A percentile compares a stretch with the other conserved stretches of the same genome.
Evolutionary conservation across 495 filamentous ascomycete genomes (phyloP).

Genomic region (Podospora sp.): DNA sequence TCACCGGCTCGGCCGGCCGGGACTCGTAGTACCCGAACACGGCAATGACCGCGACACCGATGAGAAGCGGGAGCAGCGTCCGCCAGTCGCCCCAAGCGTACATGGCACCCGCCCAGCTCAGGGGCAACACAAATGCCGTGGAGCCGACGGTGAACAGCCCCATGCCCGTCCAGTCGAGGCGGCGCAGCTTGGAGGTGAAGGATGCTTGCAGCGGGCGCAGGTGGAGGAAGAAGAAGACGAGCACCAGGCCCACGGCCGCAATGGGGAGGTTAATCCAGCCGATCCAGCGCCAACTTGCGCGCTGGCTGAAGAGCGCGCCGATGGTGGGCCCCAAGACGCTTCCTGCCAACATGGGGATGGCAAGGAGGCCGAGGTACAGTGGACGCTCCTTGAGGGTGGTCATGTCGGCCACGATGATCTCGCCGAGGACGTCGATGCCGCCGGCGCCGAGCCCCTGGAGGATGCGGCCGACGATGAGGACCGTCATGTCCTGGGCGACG

Average conservation of each 20-base stretch:
- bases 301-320: constrained; percentile 42
- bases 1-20: constrained; percentile 33
- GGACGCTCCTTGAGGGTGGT: constrained; percentile 42
- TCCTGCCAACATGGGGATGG: constrained; percentile 39
- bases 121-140: constrained; percentile 40
- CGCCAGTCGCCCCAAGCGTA: constrained; percentile 47
- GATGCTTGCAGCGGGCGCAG: constrained; percentile 30
- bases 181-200: constrained; percentile 28
- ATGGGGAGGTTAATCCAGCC: constrained; percentile 48
- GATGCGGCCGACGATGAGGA: constrained; percentile 69
- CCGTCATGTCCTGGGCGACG: constrained; percentile 61
- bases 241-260: constrained; percentile 23
- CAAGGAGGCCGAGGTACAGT: constrained; percentile 41
- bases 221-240: constrained; percentile 41
- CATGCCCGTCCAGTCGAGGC: constrained; percentile 54
- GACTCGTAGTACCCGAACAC: constrained; percentile 42
- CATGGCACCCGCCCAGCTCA: constrained; percentile 47
- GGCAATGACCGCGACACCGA: constrained; percentile 40
- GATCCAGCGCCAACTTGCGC: constrained; percentile 46
- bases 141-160: constrained; percentile 35
- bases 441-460: constrained; percentile 76
- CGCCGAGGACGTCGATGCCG: constrained; percentile 69
- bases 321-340: constrained; percentile 40
- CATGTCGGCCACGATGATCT: constrained; percentile 72
- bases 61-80: constrained; percentile 42